Conservation (phyloP, 106 monocot species). For the Xerophyta viscosa region DNA sequence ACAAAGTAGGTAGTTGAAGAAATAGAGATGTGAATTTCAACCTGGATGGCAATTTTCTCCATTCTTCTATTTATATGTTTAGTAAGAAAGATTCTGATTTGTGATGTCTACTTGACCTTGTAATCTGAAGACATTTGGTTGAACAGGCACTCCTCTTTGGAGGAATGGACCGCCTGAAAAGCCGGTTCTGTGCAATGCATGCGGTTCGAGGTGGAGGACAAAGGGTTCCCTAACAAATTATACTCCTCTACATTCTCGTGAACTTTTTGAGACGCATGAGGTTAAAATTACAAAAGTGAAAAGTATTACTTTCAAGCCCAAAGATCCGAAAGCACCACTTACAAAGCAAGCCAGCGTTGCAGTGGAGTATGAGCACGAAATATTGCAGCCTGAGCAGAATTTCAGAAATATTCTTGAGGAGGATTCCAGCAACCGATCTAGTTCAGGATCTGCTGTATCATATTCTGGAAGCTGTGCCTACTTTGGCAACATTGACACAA, state of each 20-base stretch:
- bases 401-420: constrained; percentile 51
- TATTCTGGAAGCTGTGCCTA: constrained; percentile 91
- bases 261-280: constrained; percentile 51
- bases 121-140: constrained; percentile 6
- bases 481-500: constrained; percentile 53
- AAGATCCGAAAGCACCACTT: constrained; percentile 41
- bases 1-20: no score
- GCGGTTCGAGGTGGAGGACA: constrained; percentile 98
- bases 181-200: constrained; percentile 97
- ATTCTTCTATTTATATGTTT: no score
- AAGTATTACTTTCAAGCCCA: constrained; percentile 30
- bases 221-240: constrained; percentile 94
- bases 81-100: no score
- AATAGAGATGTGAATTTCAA: no score
- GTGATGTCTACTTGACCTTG: no score
- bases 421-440: constrained; percentile 71
- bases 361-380: constrained; percentile 31
- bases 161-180: constrained; percentile 98
- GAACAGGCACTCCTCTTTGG: constrained; percentile 98
- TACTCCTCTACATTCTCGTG: constrained; percentile 83
- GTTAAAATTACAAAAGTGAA: constrained; percentile 45
- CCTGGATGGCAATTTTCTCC: no score
- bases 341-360: constrained; percentile 29
- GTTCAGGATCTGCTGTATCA: constrained; percentile 85
- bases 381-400: constrained; percentile 49